phyloP scores from a whole-genome alignment of 176 grass and related monocot species.

The Chloris gayana region DNA sequence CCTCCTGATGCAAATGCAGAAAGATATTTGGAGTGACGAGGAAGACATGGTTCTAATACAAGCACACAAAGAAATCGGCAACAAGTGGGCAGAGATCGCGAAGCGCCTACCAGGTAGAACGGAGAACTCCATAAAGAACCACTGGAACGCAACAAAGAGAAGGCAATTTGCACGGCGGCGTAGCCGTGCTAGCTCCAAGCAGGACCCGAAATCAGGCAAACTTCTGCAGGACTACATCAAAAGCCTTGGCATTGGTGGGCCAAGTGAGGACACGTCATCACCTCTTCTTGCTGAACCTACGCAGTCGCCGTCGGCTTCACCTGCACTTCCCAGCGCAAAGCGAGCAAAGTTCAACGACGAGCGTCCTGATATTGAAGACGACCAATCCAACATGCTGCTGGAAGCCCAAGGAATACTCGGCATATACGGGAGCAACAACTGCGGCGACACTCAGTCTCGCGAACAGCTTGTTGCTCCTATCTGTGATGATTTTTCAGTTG shows the following conservation, averaged over 20 bases:
- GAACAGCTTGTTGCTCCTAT: slow-evolving; percentile 39
- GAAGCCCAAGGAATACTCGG: background rate
- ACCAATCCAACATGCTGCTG: slow-evolving; percentile 1
- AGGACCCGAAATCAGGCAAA: slow-evolving; percentile 52
- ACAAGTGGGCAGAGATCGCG: slow-evolving; percentile 98
- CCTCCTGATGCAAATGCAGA: slow-evolving; percentile 53
- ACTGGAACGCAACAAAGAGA: slow-evolving; percentile 94
- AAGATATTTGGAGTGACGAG: slow-evolving; percentile 89
- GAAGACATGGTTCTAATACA: slow-evolving; percentile 90
- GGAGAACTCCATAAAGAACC: slow-evolving; percentile 96
- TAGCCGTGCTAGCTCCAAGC: slow-evolving; percentile 48
- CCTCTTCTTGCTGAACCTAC: background rate
- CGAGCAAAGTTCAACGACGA: background rate
- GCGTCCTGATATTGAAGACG: background rate
- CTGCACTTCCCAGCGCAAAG: background rate
- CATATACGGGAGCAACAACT: background rate
- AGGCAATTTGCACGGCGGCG: slow-evolving; percentile 63
- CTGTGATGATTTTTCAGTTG: slow-evolving; percentile 46
- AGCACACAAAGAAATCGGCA: slow-evolving; percentile 82
- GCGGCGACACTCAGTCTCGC: background rate
- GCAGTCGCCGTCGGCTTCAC: background rate
- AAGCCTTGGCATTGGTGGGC: slow-evolving; percentile 52
- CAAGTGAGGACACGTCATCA: slow-evolving; percentile 12
- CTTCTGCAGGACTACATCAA: slow-evolving; percentile 90
- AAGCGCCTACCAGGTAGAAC: slow-evolving; percentile 87